Evolutionary conservation across 371 early-diverging fungal species (phyloP), one percentile per base, ranked within the genome.

Genomic region (Funneliformis caledonium): DNA sequence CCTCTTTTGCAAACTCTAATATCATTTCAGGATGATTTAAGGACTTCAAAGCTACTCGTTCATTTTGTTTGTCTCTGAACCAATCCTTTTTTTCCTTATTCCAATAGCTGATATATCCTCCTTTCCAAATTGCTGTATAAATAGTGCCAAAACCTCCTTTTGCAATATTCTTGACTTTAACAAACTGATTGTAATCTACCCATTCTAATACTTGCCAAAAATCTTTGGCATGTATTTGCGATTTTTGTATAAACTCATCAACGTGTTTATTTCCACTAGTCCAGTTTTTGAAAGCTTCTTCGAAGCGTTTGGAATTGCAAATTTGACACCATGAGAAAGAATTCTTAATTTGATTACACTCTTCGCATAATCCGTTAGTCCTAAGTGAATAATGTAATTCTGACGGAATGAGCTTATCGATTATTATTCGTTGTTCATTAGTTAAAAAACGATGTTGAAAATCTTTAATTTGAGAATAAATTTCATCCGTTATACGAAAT

Each of bases 221-320:
- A 19, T 56, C 33, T 16, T 2, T 37, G 7, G 62, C 76, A 19
- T 76, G 4, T 37, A 76, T 37, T 76, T 76, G 76, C 26, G 76
- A 0, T 11, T 75, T 56, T 75, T 76, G 76, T 60, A 76, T 76
- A 43, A 75, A 76, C 5, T 37, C 9, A 56, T 76, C 62, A 76
- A 76, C 61, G 10, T 43, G 8, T 16, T 0, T 11, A 62, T 76
- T 42, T 7, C 61, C 42, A 16, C 37, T 60, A 11, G 76, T 76
- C 62, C 76, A 76, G 19, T 60, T 62, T 19, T 22, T 31, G 60
- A 62, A 76, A 8, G 26, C 59, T 61, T 61, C 10, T 33, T 31
- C 31, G 31, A 76, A 76, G 14, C 33, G 19, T 16, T 10, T 16
- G 26, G 42, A 60, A 37, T 61, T 76, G 11, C 76, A 76, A 37